A percentile compares a stretch with the other conserved stretches of the same genome.
phyloP scores from a whole-genome alignment of 73 alveolate genomes.

The Tetrahymena borealis region DNA sequence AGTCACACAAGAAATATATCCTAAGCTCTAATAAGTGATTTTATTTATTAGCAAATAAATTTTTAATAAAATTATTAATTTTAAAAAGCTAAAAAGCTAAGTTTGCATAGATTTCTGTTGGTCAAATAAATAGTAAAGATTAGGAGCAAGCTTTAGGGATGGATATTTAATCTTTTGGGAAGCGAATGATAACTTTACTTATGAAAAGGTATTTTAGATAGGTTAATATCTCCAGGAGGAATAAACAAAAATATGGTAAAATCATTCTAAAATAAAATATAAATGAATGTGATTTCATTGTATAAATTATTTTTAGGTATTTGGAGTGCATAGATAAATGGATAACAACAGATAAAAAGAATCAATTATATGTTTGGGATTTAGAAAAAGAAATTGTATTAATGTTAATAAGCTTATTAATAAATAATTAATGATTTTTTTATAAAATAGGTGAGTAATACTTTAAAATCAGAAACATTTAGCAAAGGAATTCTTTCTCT shows the following conservation, averaged over 20 bases:
- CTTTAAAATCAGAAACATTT: not conserved
- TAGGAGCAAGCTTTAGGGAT: not conserved
- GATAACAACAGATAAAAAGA: not conserved
- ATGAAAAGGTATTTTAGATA: not conserved
- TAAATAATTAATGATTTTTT: no score
- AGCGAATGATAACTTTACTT: not conserved
- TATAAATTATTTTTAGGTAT: no score
- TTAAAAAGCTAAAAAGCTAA: not conserved
- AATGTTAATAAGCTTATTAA: not conserved
- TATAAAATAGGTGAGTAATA: not conserved
- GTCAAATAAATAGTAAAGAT: not conserved
- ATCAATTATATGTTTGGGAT: not conserved
- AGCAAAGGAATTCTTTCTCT: not conserved
- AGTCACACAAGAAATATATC: not conserved
- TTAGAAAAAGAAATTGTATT: not conserved
- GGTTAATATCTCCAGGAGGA: not conserved
- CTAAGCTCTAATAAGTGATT: not conserved
- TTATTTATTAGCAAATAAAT: not conserved
- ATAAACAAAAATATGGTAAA: not conserved
- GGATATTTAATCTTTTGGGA: not conserved
- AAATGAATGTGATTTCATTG: no score
- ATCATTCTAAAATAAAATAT: no score
- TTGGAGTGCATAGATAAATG: not conserved
- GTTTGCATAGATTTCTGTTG: not conserved
- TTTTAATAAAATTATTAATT: not conserved